Percentiles rank a stretch among this genome's conserved stretches.
phyloP scores from a whole-genome alignment of 352 stramenopile species.

The Globisporangium emineosum region DNA sequence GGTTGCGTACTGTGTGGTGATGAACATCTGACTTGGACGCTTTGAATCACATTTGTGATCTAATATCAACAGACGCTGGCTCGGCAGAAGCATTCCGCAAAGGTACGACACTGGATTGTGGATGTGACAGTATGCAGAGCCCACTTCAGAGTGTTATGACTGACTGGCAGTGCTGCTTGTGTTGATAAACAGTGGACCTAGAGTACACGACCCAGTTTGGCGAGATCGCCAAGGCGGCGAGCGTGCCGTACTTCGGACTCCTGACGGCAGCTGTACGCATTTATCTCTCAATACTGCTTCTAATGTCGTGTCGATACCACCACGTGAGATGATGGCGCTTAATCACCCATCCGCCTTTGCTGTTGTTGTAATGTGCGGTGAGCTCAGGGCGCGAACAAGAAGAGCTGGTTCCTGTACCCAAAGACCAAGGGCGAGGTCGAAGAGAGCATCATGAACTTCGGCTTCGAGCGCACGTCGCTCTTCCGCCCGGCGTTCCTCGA shows the following conservation, averaged over 20 bases:
- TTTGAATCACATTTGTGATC: background rate
- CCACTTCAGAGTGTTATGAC: background rate
- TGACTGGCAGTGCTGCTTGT: slow-evolving; percentile 6
- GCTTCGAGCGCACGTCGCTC: slow-evolving; percentile 49
- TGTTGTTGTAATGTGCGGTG: background rate
- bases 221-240: slow-evolving; percentile 40
- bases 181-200: slow-evolving; percentile 49
- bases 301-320: background rate
- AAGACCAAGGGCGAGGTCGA: slow-evolving; percentile 76
- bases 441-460: slow-evolving; percentile 50
- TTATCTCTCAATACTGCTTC: background rate
- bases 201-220: slow-evolving; percentile 62
- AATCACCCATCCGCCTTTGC: background rate
- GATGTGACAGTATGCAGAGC: background rate
- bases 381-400: slow-evolving; percentile 47
- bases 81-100: slow-evolving; percentile 68
- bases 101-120: slow-evolving; percentile 25
- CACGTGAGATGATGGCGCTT: background rate
- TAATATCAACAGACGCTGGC: slow-evolving; percentile 31
- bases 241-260: slow-evolving; percentile 61
- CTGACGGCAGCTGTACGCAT: slow-evolving; percentile 50
- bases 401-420: slow-evolving; percentile 78
- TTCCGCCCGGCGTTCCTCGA: slow-evolving; percentile 62
- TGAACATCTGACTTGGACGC: background rate
- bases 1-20: background rate